A percentile compares a stretch with the other conserved stretches of the same genome.
Evolutionary conservation across 192 early-diverging fungal species (phyloP).

Genomic region (Coemansia sp.): DNA sequence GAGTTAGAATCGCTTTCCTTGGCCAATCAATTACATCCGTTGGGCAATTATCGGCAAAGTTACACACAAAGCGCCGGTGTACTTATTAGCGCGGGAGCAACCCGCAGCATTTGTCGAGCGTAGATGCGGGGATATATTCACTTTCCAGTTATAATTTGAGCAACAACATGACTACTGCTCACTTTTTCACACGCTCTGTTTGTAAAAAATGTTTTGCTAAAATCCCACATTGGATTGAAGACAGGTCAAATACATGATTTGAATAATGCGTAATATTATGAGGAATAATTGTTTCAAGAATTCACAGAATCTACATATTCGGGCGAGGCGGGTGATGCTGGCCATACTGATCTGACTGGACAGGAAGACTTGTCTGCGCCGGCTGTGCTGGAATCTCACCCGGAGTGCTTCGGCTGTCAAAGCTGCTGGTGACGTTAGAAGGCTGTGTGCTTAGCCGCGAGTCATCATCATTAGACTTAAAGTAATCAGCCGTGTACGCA

Average conservation of each 20-base stretch:
- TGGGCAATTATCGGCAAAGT: not conserved
- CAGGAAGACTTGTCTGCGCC: not conserved
- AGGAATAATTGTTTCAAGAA: not conserved
- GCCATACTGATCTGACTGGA: not conserved
- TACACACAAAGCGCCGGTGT: not conserved
- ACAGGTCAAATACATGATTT: not conserved
- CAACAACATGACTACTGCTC: not conserved
- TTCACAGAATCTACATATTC: conserved; percentile 8
- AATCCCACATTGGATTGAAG: not conserved
- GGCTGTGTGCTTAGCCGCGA: conserved; percentile 10
- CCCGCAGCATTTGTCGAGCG: not conserved
- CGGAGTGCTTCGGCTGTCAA: not conserved
- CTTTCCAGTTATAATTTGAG: not conserved
- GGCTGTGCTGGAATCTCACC: not conserved
- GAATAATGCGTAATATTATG: not conserved
- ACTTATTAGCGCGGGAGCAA: not conserved
- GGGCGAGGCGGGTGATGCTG: not conserved
- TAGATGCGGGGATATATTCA: not conserved
- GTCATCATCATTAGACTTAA: conserved; percentile 8
- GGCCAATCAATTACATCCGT: not conserved
- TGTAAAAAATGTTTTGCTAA: not conserved
- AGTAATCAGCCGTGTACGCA: conserved; percentile 31
- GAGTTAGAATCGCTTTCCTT: not conserved
- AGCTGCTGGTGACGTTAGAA: conserved; percentile 9
- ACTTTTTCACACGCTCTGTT: not conserved